phyloP scores from a whole-genome alignment of 306 rosid genomes.

The Sechiopsis laciniata region DNA sequence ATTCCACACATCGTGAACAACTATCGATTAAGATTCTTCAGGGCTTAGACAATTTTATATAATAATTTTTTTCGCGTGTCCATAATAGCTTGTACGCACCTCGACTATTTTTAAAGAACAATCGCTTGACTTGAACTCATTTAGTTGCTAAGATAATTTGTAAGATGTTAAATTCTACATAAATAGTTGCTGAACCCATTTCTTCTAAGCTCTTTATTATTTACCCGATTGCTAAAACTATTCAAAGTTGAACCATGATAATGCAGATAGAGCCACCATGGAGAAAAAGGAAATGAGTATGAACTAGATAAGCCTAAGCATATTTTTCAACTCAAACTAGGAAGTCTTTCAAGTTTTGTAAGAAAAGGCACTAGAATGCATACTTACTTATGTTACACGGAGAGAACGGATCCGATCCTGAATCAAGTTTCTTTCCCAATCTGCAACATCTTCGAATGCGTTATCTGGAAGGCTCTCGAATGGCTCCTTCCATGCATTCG shows the following conservation, averaged over 20 bases:
- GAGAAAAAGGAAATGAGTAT: background rate
- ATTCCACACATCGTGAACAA: background rate
- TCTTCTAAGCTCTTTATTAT: too few relatives aligned
- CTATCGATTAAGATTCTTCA: background rate
- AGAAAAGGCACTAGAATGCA: background rate
- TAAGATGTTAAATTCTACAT: too few relatives aligned
- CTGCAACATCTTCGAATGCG: constrained; percentile 72
- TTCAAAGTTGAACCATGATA: background rate
- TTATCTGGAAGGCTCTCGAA: constrained; percentile 75
- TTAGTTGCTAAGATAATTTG: too few relatives aligned
- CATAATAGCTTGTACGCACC: too few relatives aligned
- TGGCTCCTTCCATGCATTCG: constrained; percentile 83
- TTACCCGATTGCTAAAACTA: too few relatives aligned
- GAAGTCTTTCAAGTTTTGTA: background rate
- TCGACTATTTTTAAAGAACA: too few relatives aligned
- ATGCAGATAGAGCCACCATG: background rate
- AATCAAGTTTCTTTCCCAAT: constrained; percentile 85
- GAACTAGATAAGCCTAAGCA: background rate
- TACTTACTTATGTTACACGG: constrained; percentile 51
- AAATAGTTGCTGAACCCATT: too few relatives aligned
- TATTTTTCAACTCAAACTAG: background rate
- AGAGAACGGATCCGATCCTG: constrained; percentile 54
- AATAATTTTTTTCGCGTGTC: too few relatives aligned
- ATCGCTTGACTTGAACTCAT: too few relatives aligned
- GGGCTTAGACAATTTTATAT: background rate